These are phyloP conservation scores for Oxyria digyna DNA, from an alignment of 148 eudicot genomes.

Conservation along the genomic window DNA sequence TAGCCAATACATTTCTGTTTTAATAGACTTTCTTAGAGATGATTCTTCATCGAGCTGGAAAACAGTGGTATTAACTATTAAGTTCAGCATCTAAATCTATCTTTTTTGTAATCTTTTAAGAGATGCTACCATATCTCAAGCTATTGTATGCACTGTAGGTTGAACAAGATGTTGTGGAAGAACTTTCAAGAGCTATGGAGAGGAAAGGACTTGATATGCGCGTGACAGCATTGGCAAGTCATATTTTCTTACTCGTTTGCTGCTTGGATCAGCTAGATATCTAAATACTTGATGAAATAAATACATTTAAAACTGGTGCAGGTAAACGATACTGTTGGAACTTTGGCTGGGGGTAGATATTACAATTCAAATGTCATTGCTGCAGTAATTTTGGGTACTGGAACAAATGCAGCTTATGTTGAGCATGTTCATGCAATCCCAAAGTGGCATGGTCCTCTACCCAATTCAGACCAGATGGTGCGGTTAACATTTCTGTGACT, in stretches of 20 bases:
- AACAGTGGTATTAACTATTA: not conserved
- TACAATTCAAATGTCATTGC: constrained; percentile 53
- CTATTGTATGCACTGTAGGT: constrained; percentile 32
- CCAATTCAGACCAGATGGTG: constrained; percentile 88
- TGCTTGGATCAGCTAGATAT: constrained; percentile 6
- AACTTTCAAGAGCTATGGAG: constrained; percentile 76
- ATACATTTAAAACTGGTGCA: constrained; percentile 12
- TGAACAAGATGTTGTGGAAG: constrained; percentile 80
- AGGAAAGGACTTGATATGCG: constrained; percentile 77
- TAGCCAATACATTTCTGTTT: not conserved
- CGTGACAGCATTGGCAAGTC: constrained; percentile 81
- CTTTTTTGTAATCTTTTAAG: not conserved
- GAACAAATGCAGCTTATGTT: constrained; percentile 97
- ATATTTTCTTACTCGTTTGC: not conserved
- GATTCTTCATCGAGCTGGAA: not conserved
- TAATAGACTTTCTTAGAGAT: not conserved
- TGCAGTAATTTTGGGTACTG: constrained; percentile 93
- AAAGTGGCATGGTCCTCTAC: constrained; percentile 78
- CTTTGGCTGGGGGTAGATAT: constrained; percentile 84
- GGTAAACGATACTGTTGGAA: constrained; percentile 98
- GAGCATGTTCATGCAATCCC: constrained; percentile 88
- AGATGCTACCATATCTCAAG: not conserved
- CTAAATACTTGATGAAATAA: not conserved
- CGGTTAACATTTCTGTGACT: constrained; percentile 3
- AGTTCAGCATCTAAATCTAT: not conserved